A percentile compares a stretch with the other conserved stretches of the same genome.
phyloP scores from a whole-genome alignment of 495 filamentous ascomycete species.

The Zalerion maritima region DNA sequence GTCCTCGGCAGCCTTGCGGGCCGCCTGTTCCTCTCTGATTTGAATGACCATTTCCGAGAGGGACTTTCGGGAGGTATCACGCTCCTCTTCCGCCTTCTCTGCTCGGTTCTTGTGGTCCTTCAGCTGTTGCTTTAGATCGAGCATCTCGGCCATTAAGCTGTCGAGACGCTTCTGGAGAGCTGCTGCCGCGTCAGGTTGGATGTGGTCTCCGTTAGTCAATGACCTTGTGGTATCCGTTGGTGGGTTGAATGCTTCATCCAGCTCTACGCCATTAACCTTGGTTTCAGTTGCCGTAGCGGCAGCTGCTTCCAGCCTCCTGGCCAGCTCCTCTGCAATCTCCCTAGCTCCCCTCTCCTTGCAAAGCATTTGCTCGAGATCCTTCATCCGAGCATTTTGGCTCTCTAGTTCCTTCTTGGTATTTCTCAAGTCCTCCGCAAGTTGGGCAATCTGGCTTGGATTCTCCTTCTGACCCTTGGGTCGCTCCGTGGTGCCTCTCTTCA shows the following conservation, averaged over 20 bases:
- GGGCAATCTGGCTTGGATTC: slow-evolving; percentile 55
- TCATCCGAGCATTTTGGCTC: slow-evolving; percentile 58
- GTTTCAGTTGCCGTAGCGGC: slow-evolving; percentile 16
- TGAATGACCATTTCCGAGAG: slow-evolving; percentile 81
- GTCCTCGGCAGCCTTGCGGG: slow-evolving; percentile 14
- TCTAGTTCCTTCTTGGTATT: slow-evolving; percentile 72
- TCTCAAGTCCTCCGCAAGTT: slow-evolving; percentile 67
- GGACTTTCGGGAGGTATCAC: slow-evolving; percentile 48
- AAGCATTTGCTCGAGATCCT: slow-evolving; percentile 66
- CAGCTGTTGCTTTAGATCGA: slow-evolving; percentile 65
- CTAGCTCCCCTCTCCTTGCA: slow-evolving; percentile 67
- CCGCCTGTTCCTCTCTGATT: slow-evolving; percentile 45
- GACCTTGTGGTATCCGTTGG: slow-evolving; percentile 19
- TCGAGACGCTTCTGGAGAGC: slow-evolving; percentile 63
- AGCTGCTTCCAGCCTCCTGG: slow-evolving; percentile 50
- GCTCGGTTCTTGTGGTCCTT: slow-evolving; percentile 62
- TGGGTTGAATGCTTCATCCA: slow-evolving; percentile 24
- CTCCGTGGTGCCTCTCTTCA: slow-evolving; percentile 65
- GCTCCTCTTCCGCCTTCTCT: slow-evolving; percentile 65
- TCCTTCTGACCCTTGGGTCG: slow-evolving; percentile 50
- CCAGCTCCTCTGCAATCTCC: slow-evolving; percentile 67
- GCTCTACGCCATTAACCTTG: slow-evolving; percentile 17
- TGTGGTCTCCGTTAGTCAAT: slow-evolving; percentile 26
- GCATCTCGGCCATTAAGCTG: slow-evolving; percentile 67
- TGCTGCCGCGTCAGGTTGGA: slow-evolving; percentile 24